Evolutionary conservation across 331 rosid species (phyloP).

Genomic region (Quercus phellos): DNA sequence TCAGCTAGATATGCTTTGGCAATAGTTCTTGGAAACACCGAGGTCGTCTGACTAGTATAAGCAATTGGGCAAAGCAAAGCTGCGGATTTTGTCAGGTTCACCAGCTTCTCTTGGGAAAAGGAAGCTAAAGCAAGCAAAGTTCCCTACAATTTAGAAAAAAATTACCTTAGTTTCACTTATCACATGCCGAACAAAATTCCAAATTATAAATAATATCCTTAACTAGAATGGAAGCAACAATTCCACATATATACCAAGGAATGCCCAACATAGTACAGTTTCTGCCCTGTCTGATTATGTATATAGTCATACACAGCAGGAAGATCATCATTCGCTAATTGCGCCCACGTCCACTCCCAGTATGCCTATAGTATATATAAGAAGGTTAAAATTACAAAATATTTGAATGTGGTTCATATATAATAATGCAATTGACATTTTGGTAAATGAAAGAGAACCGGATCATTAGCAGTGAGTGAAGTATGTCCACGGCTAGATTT

Average conservation of each 20-base stretch:
- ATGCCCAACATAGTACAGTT: constrained; percentile 39
- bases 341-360: constrained; percentile 89
- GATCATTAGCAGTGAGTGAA: constrained; percentile 44
- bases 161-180: neutral
- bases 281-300: constrained; percentile 49
- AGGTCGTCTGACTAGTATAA: no score
- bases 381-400: neutral
- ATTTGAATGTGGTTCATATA: neutral
- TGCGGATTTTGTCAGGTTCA: constrained; percentile 52
- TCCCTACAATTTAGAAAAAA: constrained; percentile 44
- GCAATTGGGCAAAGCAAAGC: constrained; percentile 17
- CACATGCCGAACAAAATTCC: neutral
- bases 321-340: constrained; percentile 58
- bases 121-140: constrained; percentile 61
- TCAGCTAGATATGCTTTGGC: no score
- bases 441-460: constrained; percentile 18
- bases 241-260: no score
- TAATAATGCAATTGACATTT: no score
- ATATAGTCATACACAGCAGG: constrained; percentile 63
- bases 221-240: no score
- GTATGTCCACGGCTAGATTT: constrained; percentile 22
- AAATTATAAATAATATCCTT: neutral
- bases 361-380: constrained; percentile 35
- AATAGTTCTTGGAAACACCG: no score
- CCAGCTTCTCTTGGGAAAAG: constrained; percentile 43